These are phyloP conservation scores for Alternaria rosae DNA, from an alignment of 2,329 filamentous ascomycete genomes.

Conservation along the genomic window DNA sequence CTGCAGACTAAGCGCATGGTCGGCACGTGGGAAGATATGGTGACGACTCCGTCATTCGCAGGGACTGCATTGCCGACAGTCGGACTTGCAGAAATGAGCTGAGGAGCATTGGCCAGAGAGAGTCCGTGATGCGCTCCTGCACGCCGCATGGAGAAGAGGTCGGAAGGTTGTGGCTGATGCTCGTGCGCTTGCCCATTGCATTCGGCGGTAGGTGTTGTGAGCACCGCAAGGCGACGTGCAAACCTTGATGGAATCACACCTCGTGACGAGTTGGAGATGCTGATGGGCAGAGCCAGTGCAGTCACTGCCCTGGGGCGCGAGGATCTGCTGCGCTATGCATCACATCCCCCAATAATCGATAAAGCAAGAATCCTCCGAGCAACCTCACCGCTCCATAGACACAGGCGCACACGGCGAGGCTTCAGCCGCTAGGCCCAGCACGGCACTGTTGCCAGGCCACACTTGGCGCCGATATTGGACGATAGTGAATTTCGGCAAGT, in stretches of 20 bases:
- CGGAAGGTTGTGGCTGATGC: conserved; percentile 16
- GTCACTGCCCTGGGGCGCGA: conserved; percentile 2
- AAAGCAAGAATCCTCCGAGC: conserved; percentile 20
- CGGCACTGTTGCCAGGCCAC: not conserved
- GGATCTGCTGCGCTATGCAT: conserved; percentile 17
- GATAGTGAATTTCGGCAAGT: conserved; percentile 22
- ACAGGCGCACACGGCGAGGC: conserved; percentile 15
- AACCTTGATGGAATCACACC: not conserved
- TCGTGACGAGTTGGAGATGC: conserved; percentile 7
- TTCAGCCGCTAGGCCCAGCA: conserved; percentile 12
- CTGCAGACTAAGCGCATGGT: conserved; percentile 18
- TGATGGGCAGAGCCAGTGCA: conserved; percentile 17
- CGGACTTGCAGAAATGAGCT: conserved; percentile 13
- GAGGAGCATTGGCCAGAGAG: conserved; percentile 15
- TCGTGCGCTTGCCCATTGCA: no score
- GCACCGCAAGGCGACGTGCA: not conserved
- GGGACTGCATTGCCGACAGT: conserved; percentile 17
- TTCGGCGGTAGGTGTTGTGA: no score
- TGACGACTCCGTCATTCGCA: conserved; percentile 21
- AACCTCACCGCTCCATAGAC: conserved; percentile 24
- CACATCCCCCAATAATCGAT: conserved; percentile 9
- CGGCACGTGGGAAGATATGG: conserved; percentile 26
- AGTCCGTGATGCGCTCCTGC: conserved; percentile 27
- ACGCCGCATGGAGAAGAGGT: conserved; percentile 12
- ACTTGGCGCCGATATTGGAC: conserved; percentile 35